Evolutionary conservation across 352 stramenopile species (phyloP), one percentile per base, ranked within the genome.

Genomic region (Phytophthora ohioensis): DNA sequence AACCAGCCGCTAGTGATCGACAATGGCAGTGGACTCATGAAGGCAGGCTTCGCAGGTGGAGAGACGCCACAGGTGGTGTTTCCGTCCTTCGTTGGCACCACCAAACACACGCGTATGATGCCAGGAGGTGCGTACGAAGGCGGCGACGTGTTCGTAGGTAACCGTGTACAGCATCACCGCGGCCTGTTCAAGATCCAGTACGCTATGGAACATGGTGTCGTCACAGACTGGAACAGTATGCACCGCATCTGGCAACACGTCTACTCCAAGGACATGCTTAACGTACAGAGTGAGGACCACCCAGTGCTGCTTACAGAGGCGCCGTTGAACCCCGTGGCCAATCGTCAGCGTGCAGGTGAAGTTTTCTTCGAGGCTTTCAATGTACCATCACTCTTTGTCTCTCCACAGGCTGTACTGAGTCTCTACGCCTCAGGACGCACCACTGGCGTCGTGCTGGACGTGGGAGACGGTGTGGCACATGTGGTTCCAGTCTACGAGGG

Each of bases 291-390:
- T 71, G 87, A 95, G 64, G 87, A 95, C 69, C 87, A 94, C 67
- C 85, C 87, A 1, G 87, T 97, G 71, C 78, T 97, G 66, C 76
- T 96, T 43, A 95, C 88, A 1, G 90, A 97, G 68, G 87, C 90
- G 48, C 84, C 87, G 32, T 60, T 94, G 41, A 95, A 93, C 76
- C 85, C 87, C 15, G 78, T 89, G 63, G 68, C 75, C 53, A 95
- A 95, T 75, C 85, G 88, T 49, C 77, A 93, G 67, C 86, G 86
- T 57, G 85, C 85, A 6, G 86, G 87, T 48, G 87, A 95, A 65
- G 77, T 97, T 10, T 94, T 97, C 66, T 97, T 97, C 64, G 88
- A 97, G 67, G 83, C 82, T 7, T 95, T 96, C 62, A 94, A 94
- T 55, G 85, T 90, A 49, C 87, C 91, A 10, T 95, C 90, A 47